Evolutionary conservation across 1,139 yeast species (phyloP), one percentile per base, ranked within the genome.

Genomic region (Pichia sp.): DNA sequence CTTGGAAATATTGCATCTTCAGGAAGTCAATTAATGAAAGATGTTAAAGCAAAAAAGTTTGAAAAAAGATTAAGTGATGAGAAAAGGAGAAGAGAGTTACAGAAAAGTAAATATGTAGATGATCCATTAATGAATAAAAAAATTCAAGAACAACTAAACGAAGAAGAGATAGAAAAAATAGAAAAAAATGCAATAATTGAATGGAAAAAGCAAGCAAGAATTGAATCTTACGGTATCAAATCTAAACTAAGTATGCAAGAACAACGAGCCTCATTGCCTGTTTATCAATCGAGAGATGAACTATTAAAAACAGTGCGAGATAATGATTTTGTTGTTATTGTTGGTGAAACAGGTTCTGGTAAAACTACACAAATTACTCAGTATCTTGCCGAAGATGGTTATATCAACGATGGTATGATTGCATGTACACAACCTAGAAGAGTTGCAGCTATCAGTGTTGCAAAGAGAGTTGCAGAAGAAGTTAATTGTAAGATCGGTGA

Each of bases 311-410:
- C 82, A 1, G 74, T 92, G 4, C 59, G 64, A 45, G 72, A 69
- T 50, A 77, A 85, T 56, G 96, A 87, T 58, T 83, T 90, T 30
- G 60, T 90, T 34, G 84, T 92, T 36, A 84, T 92, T 39, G 96
- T 92, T 31, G 98, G 98, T 49, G 98, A 92, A 65, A 92, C 98
- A 1, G 82, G 82, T 57, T 76, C 82, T 5, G 82, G 82, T 67
- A 77, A 77, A 56, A 76, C 82, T 30, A 77, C 82, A 12, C 82
- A 77, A 57, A 76, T 77, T 41, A 81, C 82, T 1, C 82, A 77
- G 58, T 63, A 89, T 29, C 72, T 90, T 39, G 89, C 82, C 55
- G 97, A 92, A 62, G 97, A 89, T 56, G 78, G 94, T 66, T 95
- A 95, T 29, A 95, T 86, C 52, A 67, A 85, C 47, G 68, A 70